Base-by-base conservation (phyloP, 805 yeast genomes). In the Metschnikowia gelsemii region DNA sequence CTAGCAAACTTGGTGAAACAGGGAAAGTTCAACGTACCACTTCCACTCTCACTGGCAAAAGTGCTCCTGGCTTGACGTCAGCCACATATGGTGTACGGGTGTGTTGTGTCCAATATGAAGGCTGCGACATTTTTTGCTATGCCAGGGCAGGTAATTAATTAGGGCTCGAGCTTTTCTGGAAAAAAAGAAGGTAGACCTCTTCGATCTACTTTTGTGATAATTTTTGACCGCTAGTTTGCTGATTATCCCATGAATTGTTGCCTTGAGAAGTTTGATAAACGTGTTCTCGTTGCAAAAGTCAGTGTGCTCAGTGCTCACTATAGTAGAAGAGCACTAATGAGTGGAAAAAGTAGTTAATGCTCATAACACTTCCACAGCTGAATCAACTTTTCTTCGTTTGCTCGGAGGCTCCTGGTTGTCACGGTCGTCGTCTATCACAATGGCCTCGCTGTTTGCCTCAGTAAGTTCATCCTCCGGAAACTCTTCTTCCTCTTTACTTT, bases 321-420 rank as follows among this genome's bases (percentile, higher is more conserved):
- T 3, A 23, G 4, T 3, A 23, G 26, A 4, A 23, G 2, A 23
- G 26, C n/a, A n/a, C n/a, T n/a, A n/a, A n/a, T 3, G 26, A 3
- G 26, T 23, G 26, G 4, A 23, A n/a, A n/a, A n/a, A n/a, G n/a
- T n/a, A n/a, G n/a, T n/a, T n/a, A n/a, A 28, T 22, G n/a, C 20
- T 35, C 35, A 38, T 13, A 24, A 38, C 5, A 41, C n/a, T 28
- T 41, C 45, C 19, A 41, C 37, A 6, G 12, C 18, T 8, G 13
- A 25, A 2, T 51, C 51, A 3, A 46, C 32, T 30, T 20, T 45
- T 23, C 56, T 35, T 29, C 37, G 43, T 37, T 52, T 52, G 14
- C 31, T n/a, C 5, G 54, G 49, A 2, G 51, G 54, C 40, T 50
- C 48, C 13, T 22, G 29, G 12, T 29, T 17, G n/a, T 29, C 34